Evolutionary conservation across 192 early-diverging fungal genomes (phyloP).

Genomic region (Coemansia umbellata): DNA sequence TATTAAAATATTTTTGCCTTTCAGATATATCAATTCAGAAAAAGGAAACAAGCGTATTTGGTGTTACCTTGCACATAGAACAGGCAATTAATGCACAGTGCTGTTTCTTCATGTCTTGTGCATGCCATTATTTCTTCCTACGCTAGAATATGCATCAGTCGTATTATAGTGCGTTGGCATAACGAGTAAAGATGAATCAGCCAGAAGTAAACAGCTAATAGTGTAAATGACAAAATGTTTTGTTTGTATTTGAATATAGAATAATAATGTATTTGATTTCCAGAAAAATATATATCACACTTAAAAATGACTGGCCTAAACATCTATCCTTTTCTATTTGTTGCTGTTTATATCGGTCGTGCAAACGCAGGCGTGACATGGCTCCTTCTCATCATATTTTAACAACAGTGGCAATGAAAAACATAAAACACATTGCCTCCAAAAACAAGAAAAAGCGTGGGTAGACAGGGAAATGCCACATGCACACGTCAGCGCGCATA

Average conservation of each 20-base stretch:
- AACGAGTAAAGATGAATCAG: neutral
- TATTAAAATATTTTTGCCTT: neutral
- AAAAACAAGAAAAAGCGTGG: too few relatives aligned
- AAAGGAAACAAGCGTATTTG: constrained; percentile 5
- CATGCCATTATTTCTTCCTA: neutral
- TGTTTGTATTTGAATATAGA: neutral
- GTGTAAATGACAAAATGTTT: neutral
- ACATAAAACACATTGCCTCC: too few relatives aligned
- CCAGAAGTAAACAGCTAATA: neutral
- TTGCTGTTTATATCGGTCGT: too few relatives aligned
- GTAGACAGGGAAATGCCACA: too few relatives aligned
- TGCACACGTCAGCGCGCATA: too few relatives aligned
- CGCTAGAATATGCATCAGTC: neutral
- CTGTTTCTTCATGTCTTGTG: neutral
- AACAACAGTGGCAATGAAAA: too few relatives aligned
- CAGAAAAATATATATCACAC: neutral
- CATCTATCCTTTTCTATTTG: too few relatives aligned
- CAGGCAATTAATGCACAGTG: constrained; percentile 19
- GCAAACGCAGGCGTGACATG: too few relatives aligned
- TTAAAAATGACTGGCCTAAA: too few relatives aligned
- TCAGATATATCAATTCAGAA: neutral
- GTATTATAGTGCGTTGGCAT: neutral
- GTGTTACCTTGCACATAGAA: constrained; percentile 9
- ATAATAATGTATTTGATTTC: neutral
- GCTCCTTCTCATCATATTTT: too few relatives aligned